These are phyloP conservation scores for Sapria himalayana DNA, from an alignment of 345 rosid genomes.

Conservation along the genomic window DNA sequence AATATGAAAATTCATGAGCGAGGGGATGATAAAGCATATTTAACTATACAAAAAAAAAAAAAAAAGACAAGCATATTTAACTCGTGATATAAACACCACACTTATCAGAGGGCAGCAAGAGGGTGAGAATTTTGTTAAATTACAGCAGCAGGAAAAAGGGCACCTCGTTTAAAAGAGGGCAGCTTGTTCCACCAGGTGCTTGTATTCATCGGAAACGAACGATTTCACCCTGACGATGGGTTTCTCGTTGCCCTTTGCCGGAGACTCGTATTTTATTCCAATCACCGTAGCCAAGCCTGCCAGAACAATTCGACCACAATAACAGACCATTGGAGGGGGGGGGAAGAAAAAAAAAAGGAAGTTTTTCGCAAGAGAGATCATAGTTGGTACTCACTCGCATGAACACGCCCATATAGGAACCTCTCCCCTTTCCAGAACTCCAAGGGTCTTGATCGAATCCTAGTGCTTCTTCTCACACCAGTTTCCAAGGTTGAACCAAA, in stretches of 20 bases:
- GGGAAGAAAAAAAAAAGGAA: background rate
- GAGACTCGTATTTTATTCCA: conserved; percentile 56
- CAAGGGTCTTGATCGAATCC: conserved; percentile 74
- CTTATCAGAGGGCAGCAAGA: background rate
- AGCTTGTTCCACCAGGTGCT: conserved; percentile 34
- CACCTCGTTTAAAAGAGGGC: conserved; percentile 21
- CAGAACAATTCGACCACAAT: background rate
- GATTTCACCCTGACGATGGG: conserved; percentile 49
- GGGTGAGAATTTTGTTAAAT: background rate
- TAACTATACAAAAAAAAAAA: background rate
- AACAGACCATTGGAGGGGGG: background rate
- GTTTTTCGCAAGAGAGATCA: background rate
- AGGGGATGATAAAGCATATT: background rate
- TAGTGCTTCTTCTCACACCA: conserved; percentile 67
- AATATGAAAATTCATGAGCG: background rate
- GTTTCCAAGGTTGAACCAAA: conserved; percentile 39
- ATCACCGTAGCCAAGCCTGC: conserved; percentile 71
- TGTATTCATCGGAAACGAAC: conserved; percentile 45
- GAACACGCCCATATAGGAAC: conserved; percentile 72
- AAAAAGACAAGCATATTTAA: background rate
- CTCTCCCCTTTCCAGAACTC: conserved; percentile 95
- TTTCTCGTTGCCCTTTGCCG: conserved; percentile 16
- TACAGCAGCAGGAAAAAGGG: background rate
- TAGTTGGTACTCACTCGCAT: conserved; percentile 58
- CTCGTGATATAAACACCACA: background rate